Evolutionary conservation across 2,329 filamentous ascomycete species (phyloP).

Genomic region (Aspergillus brunneoviolaceus): DNA sequence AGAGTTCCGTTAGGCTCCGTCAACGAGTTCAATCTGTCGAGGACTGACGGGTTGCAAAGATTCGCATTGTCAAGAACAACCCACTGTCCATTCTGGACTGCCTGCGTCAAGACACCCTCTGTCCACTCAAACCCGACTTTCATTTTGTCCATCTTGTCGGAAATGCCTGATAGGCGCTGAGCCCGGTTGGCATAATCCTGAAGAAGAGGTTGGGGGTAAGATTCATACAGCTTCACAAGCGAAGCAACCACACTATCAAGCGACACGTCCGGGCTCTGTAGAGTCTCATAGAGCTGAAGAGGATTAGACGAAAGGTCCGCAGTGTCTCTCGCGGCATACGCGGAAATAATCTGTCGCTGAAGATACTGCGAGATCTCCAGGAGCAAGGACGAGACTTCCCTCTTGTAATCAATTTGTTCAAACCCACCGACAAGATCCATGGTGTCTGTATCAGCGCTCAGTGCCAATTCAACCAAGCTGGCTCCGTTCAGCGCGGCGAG

Average conservation of each 20-base stretch:
- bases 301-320: conserved; percentile 24
- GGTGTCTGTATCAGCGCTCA: conserved; percentile 94
- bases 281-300: conserved; percentile 33
- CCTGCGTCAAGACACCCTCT: conserved; percentile 86
- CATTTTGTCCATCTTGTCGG: conserved; percentile 60
- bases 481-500: conserved; percentile 78
- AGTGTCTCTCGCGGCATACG: conserved; percentile 26
- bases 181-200: conserved; percentile 51
- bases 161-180: conserved; percentile 52
- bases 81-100: conserved; percentile 84
- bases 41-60: conserved; percentile 88
- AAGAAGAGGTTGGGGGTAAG: conserved; percentile 50
- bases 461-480: conserved; percentile 74
- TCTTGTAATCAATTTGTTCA: conserved; percentile 83
- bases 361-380: conserved; percentile 55
- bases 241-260: conserved; percentile 33
- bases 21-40: conserved; percentile 91
- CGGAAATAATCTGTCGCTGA: conserved; percentile 41
- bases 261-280: conserved; percentile 29
- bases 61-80: conserved; percentile 96
- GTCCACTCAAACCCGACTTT: conserved; percentile 89
- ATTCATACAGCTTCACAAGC: conserved; percentile 37
- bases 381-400: conserved; percentile 65
- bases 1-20: conserved; percentile 86
- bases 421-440: conserved; percentile 98